These are phyloP conservation scores for Penicillium bovifimosum DNA, from an alignment of 495 filamentous ascomycete species.

Conservation along the genomic window DNA sequence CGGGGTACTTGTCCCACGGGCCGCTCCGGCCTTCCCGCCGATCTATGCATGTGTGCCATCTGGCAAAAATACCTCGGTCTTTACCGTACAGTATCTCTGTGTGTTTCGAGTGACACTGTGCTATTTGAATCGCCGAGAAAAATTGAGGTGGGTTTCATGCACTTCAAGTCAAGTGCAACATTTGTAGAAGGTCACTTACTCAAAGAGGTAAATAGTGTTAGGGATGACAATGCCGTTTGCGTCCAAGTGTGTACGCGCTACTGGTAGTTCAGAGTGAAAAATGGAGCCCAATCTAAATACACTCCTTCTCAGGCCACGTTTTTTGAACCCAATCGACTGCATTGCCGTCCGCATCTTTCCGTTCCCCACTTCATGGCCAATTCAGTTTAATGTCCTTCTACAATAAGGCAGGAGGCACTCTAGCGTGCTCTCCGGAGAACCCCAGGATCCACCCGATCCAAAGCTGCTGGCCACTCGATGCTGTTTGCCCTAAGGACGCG, in stretches of 20 bases:
- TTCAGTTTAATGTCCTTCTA: conserved; percentile 6
- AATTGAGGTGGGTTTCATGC: background rate
- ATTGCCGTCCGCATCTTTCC: conserved; percentile 42
- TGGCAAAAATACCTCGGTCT: conserved; percentile 10
- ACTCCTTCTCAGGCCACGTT: conserved; percentile 34
- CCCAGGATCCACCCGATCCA: conserved; percentile 18
- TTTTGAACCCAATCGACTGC: conserved; percentile 38
- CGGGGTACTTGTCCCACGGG: conserved; percentile 39
- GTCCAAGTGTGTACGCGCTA: background rate
- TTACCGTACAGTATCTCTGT: background rate
- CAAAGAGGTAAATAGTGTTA: background rate
- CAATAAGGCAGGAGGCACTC: background rate
- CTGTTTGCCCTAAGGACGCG: conserved; percentile 19
- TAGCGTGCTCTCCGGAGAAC: conserved; percentile 6
- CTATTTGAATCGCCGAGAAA: background rate
- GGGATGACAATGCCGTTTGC: background rate
- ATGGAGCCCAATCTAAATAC: conserved; percentile 1
- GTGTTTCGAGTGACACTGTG: background rate
- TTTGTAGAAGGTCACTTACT: background rate
- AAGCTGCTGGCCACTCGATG: conserved; percentile 26
- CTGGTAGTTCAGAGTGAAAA: background rate
- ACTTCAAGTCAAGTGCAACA: no score
- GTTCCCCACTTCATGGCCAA: conserved; percentile 19
- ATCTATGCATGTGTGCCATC: conserved; percentile 43
- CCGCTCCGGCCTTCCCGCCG: conserved; percentile 45